A percentile compares a stretch with the other conserved stretches of the same genome.
These are phyloP conservation scores for Phytopythium boreale DNA, from an alignment of 352 stramenopile species.

Conservation along the genomic window DNA sequence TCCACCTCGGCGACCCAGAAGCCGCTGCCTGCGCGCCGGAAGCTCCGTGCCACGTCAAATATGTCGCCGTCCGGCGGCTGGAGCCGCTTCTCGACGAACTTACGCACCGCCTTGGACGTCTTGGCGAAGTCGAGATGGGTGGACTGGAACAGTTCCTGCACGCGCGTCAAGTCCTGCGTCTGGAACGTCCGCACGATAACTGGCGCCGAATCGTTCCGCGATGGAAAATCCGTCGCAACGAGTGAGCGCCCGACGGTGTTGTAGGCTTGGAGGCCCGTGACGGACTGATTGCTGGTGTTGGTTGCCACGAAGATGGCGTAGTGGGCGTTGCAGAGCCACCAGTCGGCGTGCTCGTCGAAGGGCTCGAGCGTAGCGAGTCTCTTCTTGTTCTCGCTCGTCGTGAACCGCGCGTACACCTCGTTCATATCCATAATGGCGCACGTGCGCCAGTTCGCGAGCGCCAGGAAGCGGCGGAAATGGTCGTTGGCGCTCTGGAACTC, in stretches of 20 bases:
- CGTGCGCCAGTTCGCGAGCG: constrained; percentile 25
- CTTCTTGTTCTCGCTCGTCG: constrained; percentile 33
- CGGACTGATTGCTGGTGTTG: constrained; percentile 6
- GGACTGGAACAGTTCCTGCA: constrained; percentile 58
- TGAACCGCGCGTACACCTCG: constrained; percentile 36
- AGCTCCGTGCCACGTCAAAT: constrained; percentile 40
- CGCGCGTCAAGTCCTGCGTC: constrained; percentile 28
- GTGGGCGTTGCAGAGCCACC: constrained; percentile 59
- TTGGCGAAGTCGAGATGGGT: constrained; percentile 51
- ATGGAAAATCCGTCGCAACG: background rate
- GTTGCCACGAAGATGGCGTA: constrained; percentile 61
- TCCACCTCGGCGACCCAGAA: constrained; percentile 62
- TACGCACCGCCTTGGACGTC: constrained; percentile 54
- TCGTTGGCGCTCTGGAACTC: constrained; percentile 35
- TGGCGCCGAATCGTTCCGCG: background rate
- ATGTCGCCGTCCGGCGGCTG: constrained; percentile 43
- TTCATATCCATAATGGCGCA: constrained; percentile 70
- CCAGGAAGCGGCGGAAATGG: constrained; percentile 35
- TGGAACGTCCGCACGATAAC: constrained; percentile 53
- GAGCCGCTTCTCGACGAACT: constrained; percentile 64
- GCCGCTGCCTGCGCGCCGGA: constrained; percentile 23
- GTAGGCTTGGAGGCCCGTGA: background rate
- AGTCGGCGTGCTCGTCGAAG: constrained; percentile 74
- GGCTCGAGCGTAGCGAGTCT: constrained; percentile 47
- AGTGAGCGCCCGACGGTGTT: background rate